Evolutionary conservation across 352 stramenopile species (phyloP).

Genomic region (Peronospora tabacina): DNA sequence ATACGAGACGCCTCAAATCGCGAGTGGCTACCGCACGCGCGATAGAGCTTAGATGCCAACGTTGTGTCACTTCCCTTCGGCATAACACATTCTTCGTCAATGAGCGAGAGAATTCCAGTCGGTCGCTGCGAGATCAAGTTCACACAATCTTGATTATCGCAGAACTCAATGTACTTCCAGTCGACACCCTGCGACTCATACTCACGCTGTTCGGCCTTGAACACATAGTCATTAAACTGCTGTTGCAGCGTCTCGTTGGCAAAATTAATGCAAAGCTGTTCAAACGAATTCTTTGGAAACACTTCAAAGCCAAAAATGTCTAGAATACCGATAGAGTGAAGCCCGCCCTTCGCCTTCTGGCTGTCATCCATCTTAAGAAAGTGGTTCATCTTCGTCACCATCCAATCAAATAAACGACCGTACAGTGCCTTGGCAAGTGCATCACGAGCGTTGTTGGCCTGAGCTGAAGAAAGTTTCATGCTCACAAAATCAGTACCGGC

Average conservation of each 20-base stretch:
- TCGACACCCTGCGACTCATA: constrained; percentile 79
- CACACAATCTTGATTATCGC: constrained; percentile 85
- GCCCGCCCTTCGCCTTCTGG: constrained; percentile 45
- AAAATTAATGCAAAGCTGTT: constrained; percentile 89
- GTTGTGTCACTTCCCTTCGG: constrained; percentile 78
- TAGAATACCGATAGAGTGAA: constrained; percentile 84
- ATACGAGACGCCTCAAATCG: constrained; percentile 70
- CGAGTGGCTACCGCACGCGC: constrained; percentile 46
- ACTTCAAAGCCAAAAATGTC: constrained; percentile 92
- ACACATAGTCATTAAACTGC: constrained; percentile 86
- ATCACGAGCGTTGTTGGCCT: constrained; percentile 79
- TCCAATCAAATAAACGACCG: constrained; percentile 86
- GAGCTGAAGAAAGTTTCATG: constrained; percentile 72
- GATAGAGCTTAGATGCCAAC: constrained; percentile 78
- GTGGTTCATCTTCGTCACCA: constrained; percentile 84
- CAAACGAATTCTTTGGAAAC: constrained; percentile 87
- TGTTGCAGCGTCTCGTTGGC: constrained; percentile 85
- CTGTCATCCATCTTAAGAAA: constrained; percentile 76
- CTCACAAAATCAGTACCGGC: constrained; percentile 79
- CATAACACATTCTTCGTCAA: constrained; percentile 87
- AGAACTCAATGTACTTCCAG: constrained; percentile 80
- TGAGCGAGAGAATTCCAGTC: constrained; percentile 68
- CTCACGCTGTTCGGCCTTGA: constrained; percentile 81
- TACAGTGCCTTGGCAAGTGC: constrained; percentile 83
- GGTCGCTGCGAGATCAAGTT: constrained; percentile 87